A percentile compares a stretch with the other conserved stretches of the same genome.
Evolutionary conservation across 192 early-diverging fungal genomes (phyloP).

Genomic region (Podochytrium sp.): DNA sequence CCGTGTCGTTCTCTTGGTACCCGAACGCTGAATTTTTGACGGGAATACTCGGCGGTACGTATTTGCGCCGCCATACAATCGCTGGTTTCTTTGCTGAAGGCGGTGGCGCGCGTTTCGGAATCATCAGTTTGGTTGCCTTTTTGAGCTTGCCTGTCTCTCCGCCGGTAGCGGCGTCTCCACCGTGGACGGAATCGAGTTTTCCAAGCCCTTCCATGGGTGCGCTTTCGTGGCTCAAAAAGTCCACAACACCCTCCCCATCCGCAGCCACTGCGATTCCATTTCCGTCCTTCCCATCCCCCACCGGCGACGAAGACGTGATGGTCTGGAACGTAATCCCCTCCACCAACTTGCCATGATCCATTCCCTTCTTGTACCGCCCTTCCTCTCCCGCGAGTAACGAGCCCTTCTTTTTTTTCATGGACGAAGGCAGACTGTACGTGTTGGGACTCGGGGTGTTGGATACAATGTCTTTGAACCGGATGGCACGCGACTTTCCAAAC

Average conservation of each 20-base stretch:
- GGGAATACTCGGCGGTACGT: slow-evolving; percentile 57
- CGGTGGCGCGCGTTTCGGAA: not conserved
- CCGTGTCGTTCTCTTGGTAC: slow-evolving; percentile 56
- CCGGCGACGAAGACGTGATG: not conserved
- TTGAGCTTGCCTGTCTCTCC: not conserved
- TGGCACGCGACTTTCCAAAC: slow-evolving; percentile 50
- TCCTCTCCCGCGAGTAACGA: not conserved
- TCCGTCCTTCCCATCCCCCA: not conserved
- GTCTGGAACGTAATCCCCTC: slow-evolving; percentile 22
- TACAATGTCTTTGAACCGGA: slow-evolving; percentile 39
- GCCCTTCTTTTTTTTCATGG: slow-evolving; percentile 29
- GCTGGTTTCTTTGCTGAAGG: slow-evolving; percentile 30
- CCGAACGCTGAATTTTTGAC: slow-evolving; percentile 46
- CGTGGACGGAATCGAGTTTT: not conserved
- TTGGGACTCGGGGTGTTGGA: slow-evolving; percentile 49
- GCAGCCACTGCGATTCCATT: not conserved
- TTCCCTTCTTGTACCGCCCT: slow-evolving; percentile 6
- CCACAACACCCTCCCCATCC: not conserved
- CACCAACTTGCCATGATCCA: slow-evolving; percentile 18
- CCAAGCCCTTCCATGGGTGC: not conserved
- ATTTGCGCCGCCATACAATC: slow-evolving; percentile 57
- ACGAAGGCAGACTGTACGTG: slow-evolving; percentile 38
- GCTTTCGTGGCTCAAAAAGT: not conserved
- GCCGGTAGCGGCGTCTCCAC: slow-evolving; percentile 3
- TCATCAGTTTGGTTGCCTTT: not conserved